Evolutionary conservation across 208 protist genomes (phyloP).

Genomic region (Acanthamoeba lenticulata): DNA sequence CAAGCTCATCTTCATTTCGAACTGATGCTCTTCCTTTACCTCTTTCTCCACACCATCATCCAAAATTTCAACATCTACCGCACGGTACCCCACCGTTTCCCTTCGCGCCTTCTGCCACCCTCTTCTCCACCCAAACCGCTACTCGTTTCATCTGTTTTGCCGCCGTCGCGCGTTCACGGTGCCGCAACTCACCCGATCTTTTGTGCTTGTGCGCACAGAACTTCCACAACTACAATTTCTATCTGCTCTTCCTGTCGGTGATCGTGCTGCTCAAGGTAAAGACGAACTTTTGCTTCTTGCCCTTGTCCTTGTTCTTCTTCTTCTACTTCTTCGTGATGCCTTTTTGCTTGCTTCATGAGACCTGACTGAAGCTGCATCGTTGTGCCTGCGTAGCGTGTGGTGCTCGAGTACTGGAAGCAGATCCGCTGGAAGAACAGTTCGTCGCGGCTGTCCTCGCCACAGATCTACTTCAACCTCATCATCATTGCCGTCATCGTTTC

Average conservation of each 20-base stretch:
- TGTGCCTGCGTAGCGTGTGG: background rate
- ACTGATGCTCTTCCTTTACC: constrained; percentile 60
- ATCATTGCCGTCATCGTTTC: constrained; percentile 50
- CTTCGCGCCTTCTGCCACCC: background rate
- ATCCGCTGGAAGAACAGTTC: constrained; percentile 36
- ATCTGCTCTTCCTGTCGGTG: constrained; percentile 52
- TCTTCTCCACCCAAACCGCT: background rate
- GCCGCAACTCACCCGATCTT: background rate
- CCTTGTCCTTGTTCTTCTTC: background rate
- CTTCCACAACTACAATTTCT: constrained; percentile 67
- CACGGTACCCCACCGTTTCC: background rate
- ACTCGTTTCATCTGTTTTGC: background rate
- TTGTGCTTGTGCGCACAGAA: background rate
- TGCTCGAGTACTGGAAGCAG: constrained; percentile 41
- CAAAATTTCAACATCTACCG: constrained; percentile 68
- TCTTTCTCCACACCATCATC: constrained; percentile 32
- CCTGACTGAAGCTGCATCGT: background rate
- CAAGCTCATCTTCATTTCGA: constrained; percentile 12
- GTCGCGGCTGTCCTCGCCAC: constrained; percentile 26
- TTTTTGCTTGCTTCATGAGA: background rate
- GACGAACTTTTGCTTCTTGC: background rate
- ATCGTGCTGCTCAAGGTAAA: constrained; percentile 16
- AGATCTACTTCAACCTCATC: constrained; percentile 66
- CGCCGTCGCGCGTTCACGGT: background rate
- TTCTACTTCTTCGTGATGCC: background rate